These are phyloP conservation scores for Acer yangbiense DNA, from an alignment of 345 rosid genomes.

Conservation along the genomic window DNA sequence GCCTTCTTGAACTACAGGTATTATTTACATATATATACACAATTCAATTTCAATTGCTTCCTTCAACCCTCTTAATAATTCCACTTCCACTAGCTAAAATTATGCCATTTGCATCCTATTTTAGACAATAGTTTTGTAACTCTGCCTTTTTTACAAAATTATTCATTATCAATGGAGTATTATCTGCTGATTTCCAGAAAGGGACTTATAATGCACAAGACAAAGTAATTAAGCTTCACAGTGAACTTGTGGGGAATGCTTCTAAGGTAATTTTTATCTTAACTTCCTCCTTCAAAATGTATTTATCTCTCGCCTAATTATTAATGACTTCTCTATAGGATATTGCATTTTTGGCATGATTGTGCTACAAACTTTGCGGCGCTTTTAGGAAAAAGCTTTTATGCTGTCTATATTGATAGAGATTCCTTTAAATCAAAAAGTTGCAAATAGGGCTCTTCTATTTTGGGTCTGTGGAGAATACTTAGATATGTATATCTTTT, in stretches of 20 bases:
- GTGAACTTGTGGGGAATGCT: constrained; percentile 72
- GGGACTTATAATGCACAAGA: constrained; percentile 48
- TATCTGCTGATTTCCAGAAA: constrained; percentile 35
- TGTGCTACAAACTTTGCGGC: constrained; percentile 2
- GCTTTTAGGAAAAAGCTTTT: neutral
- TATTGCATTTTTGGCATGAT: constrained; percentile 1
- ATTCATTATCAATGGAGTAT: too few relatives aligned
- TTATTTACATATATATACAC: neutral
- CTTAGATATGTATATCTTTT: neutral
- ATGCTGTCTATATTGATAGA: neutral
- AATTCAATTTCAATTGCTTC: neutral
- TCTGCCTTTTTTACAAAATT: too few relatives aligned
- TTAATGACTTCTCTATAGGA: neutral
- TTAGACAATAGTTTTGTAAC: neutral
- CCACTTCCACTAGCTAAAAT: neutral
- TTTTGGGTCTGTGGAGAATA: neutral
- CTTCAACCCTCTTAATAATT: too few relatives aligned
- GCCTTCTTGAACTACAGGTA: constrained; percentile 75
- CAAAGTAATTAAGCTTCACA: constrained; percentile 55
- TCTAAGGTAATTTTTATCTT: constrained; percentile 52
- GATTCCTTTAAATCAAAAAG: neutral
- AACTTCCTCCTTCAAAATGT: neutral
- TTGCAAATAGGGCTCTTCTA: neutral
- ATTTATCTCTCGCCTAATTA: neutral
- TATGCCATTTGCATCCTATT: too few relatives aligned